Conservation (phyloP, 306 rosid species). For the Psophocarpus tetragonolobus region DNA sequence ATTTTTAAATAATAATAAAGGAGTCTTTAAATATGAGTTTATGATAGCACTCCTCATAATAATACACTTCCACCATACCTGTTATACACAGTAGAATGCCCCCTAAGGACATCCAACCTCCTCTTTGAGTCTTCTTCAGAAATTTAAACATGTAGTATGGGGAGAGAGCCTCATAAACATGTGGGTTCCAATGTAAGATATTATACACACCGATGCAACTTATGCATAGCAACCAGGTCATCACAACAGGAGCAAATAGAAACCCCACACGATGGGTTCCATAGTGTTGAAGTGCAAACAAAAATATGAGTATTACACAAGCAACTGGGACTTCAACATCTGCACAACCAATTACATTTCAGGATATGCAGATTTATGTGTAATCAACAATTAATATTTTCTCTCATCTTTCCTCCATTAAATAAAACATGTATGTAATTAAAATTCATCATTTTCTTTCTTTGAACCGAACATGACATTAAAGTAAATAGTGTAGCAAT, state of each 20-base stretch:
- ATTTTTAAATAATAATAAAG: no score
- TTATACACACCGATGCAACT: constrained; percentile 77
- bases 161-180: constrained; percentile 66
- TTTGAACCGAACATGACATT: no score
- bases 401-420: no score
- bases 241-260: constrained; percentile 77
- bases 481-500: no score
- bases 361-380: not conserved
- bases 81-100: constrained; percentile 84
- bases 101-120: constrained; percentile 89
- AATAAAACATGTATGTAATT: no score
- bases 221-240: constrained; percentile 77
- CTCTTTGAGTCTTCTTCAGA: constrained; percentile 65
- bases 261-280: constrained; percentile 85
- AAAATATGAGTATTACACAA: constrained; percentile 56
- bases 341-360: constrained; percentile 34
- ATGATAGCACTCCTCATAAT: no score
- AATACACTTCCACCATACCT: constrained; percentile 40
- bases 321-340: constrained; percentile 72
- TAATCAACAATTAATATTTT: no score
- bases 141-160: constrained; percentile 67
- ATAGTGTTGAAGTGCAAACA: constrained; percentile 78
- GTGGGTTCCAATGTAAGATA: constrained; percentile 63
- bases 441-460: no score
- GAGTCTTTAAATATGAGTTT: no score